Evolutionary conservation across 164 flowering plant species (phyloP).

Genomic region (Magnolia kwangsiensis): DNA sequence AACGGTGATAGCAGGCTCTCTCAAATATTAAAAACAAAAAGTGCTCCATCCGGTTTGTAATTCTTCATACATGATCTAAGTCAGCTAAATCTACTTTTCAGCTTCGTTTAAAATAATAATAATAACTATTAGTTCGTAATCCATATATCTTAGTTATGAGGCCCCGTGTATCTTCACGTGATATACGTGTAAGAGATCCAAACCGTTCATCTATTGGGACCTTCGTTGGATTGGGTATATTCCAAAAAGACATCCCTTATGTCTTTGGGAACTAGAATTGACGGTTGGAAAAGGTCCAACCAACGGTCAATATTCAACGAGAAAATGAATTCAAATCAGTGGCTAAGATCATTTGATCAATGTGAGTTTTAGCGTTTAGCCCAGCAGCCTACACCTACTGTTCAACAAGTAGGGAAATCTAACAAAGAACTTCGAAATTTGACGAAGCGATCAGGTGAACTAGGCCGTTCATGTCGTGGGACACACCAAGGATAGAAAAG

Average conservation of each 20-base stretch:
- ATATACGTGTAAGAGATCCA: neutral
- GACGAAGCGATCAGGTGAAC: too few relatives aligned
- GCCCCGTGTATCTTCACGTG: neutral
- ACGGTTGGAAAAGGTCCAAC: neutral
- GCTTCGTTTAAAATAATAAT: neutral
- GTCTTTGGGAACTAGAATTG: neutral
- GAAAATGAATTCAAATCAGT: too few relatives aligned
- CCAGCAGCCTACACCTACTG: too few relatives aligned
- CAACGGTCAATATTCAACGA: neutral
- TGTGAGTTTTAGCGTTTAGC: too few relatives aligned
- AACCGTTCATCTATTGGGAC: neutral
- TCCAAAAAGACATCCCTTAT: too few relatives aligned
- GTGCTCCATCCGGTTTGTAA: neutral
- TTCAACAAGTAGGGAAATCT: too few relatives aligned
- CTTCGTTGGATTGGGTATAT: neutral
- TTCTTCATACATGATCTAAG: neutral
- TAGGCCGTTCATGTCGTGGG: too few relatives aligned
- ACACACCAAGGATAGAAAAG: too few relatives aligned
- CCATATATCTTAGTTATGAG: neutral
- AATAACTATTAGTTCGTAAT: neutral
- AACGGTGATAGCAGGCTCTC: too few relatives aligned
- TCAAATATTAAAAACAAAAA: neutral
- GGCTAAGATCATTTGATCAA: too few relatives aligned
- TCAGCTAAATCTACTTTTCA: neutral
- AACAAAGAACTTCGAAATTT: too few relatives aligned